These are phyloP conservation scores for Blepharisma stoltei DNA, from an alignment of 73 alveolate genomes.

Conservation along the genomic window DNA sequence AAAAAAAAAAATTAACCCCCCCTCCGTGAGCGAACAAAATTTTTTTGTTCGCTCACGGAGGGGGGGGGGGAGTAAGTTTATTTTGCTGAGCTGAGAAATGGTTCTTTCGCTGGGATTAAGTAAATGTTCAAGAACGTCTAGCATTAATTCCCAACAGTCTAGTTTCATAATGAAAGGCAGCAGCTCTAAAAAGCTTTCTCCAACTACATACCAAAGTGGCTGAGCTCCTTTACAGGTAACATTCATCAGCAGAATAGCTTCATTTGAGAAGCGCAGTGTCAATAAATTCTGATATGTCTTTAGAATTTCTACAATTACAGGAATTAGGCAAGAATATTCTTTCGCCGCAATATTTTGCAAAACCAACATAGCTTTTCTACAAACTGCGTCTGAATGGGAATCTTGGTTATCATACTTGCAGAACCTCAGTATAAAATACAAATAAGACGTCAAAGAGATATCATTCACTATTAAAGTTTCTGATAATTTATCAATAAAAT, in stretches of 20 bases:
- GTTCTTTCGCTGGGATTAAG: background rate
- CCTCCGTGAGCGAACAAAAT: too few species aligned
- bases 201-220: slow-evolving; percentile 26
- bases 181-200: slow-evolving; percentile 14
- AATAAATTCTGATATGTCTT: background rate
- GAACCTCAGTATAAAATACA: slow-evolving; percentile 44
- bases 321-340: slow-evolving; percentile 2
- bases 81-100: background rate
- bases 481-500: slow-evolving; percentile 24
- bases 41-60: too few species aligned
- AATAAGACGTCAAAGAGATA: slow-evolving; percentile 11
- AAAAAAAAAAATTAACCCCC: too few species aligned
- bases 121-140: background rate
- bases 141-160: slow-evolving; percentile 22
- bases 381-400: slow-evolving; percentile 61
- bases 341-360: background rate
- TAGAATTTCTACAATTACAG: background rate
- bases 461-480: slow-evolving; percentile 28
- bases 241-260: slow-evolving; percentile 7
- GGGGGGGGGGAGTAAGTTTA: too few species aligned
- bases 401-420: slow-evolving; percentile 49
- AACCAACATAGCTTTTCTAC: slow-evolving; percentile 42
- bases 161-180: slow-evolving; percentile 26
- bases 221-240: slow-evolving; percentile 26
- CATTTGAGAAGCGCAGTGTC: background rate